Evolutionary conservation across 306 rosid genomes (phyloP).

Genomic region (Senna siamea): DNA sequence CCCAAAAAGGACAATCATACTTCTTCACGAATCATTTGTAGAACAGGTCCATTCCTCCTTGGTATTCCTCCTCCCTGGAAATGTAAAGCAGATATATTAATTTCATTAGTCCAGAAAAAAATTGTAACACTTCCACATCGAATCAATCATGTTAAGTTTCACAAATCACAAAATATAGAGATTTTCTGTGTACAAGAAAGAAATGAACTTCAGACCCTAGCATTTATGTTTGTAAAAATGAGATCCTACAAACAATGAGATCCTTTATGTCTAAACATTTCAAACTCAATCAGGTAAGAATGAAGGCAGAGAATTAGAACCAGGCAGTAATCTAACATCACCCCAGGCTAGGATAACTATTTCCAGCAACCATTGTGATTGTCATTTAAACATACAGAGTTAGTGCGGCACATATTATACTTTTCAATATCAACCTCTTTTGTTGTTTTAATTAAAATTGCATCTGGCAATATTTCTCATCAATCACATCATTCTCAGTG

Average conservation of each 20-base stretch:
- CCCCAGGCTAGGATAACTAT: neutral
- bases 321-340: neutral
- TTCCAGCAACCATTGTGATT: neutral
- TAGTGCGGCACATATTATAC: neutral
- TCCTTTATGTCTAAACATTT: neutral
- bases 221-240: neutral
- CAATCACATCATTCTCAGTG: neutral
- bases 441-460: no score
- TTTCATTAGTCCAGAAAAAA: constrained; percentile 5
- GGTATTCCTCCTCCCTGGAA: constrained; percentile 91
- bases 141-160: neutral
- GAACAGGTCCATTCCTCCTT: constrained; percentile 85
- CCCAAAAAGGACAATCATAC: constrained; percentile 52
- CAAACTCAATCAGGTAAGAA: neutral
- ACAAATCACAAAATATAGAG: neutral
- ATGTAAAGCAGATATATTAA: constrained; percentile 35
- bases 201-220: neutral
- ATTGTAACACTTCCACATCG: neutral
- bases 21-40: constrained; percentile 85
- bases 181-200: neutral
- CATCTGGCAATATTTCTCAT: no score
- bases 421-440: neutral
- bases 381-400: neutral
- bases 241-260: neutral
- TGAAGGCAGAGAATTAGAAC: neutral